Evolutionary conservation across 2,329 filamentous ascomycete species (phyloP), one percentile per base, ranked within the genome.

Genomic region (Elsinoe ampelina): DNA sequence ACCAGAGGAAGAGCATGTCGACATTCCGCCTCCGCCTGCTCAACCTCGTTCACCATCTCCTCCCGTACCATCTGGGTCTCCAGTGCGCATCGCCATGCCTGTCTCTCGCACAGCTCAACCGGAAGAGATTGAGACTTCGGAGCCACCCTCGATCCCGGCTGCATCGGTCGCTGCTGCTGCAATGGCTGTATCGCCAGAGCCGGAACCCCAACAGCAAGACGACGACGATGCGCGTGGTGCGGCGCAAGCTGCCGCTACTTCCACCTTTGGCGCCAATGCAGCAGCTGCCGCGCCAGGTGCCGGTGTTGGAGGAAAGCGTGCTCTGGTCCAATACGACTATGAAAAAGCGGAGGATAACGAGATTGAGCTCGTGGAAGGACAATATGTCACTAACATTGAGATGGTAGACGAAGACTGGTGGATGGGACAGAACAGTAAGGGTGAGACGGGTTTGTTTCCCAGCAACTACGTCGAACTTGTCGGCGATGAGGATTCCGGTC

Each of bases 351-450:
- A 98, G 71, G 91, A 95, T 63, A 98, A 98, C 66, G 93, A 98
- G 73, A 82, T 98, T 58, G 90, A 95, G 62, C 80, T 98, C 15
- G 79, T 81, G 22, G 93, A 98, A 72, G 91, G 91, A 61, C 88
- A 96, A 65, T 82, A 85, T 61, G 86, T 98, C 36, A 90, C 81
- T 20, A 86, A 95, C 68, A 95, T 98, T 65, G 89, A 97, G 61
- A 95, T 95, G 87, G 89, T 98, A 1, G 93, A 97, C 64, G 87
- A 95, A 54, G 92, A 98, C 69, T 98, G 93, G 93, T 98, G 93
- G 93, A 87, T 95, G 81, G 93, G 95, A 42, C 88, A 86, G 63
- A 98, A 97, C 74, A 75, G 80, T 19, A 79, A 77, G 60, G 93
- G 93, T 64, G 89, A 96, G 71, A 85, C 79, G 58, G 93, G 93